Evolutionary conservation across 768 basidiomycete genomes (phyloP).

Genomic region (Tephrocybe rancida): DNA sequence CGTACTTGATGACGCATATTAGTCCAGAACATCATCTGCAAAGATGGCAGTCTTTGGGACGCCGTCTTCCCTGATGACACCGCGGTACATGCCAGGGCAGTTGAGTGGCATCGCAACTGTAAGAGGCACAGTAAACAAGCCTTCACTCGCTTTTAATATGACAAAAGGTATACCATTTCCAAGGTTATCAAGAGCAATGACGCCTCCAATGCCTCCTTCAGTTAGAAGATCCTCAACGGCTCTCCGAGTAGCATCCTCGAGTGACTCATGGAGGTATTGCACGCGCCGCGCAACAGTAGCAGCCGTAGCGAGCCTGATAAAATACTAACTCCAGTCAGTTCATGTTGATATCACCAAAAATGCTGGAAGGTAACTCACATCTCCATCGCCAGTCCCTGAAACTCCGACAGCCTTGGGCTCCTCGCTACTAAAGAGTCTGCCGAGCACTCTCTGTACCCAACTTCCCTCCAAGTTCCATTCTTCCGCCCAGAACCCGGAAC

Average conservation of each 20-base stretch:
- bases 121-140: slow-evolving; percentile 2
- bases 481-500: slow-evolving; percentile 83
- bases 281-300: slow-evolving; percentile 69
- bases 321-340: slow-evolving; percentile 52
- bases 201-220: slow-evolving; percentile 70
- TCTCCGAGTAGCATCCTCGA: slow-evolving; percentile 53
- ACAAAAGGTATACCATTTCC: slow-evolving; percentile 59
- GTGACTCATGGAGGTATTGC: slow-evolving; percentile 56
- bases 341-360: background rate
- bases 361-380: slow-evolving; percentile 46
- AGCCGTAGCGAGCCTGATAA: slow-evolving; percentile 71
- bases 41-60: slow-evolving; percentile 78
- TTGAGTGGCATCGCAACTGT: slow-evolving; percentile 80
- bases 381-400: slow-evolving; percentile 87
- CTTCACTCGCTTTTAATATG: background rate
- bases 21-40: slow-evolving; percentile 56
- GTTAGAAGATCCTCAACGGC: slow-evolving; percentile 60
- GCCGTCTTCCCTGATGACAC: slow-evolving; percentile 71
- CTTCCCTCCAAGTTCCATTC: slow-evolving; percentile 54
- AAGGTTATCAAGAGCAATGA: slow-evolving; percentile 69
- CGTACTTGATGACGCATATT: background rate
- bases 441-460: slow-evolving; percentile 31
- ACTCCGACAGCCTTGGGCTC: slow-evolving; percentile 58
- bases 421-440: slow-evolving; percentile 22
- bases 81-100: slow-evolving; percentile 82